A percentile compares a stretch with the other conserved stretches of the same genome.
Conservation (phyloP, 2,329 filamentous ascomycete species). For the Beauveria varroae region DNA sequence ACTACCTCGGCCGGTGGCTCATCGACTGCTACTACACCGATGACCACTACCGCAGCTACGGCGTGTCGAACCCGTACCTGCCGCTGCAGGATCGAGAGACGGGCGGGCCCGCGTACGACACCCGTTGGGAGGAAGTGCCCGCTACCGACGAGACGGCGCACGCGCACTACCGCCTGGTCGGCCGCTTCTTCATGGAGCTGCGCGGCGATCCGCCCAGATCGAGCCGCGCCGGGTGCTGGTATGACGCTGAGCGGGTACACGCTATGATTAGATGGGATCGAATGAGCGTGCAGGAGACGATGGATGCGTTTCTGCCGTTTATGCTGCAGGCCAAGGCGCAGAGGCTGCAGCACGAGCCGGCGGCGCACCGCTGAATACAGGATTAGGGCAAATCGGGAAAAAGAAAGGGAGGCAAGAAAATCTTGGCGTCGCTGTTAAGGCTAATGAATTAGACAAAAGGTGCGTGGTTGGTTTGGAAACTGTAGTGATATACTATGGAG, state of each 20-base stretch:
- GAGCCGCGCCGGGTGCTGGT: constrained; percentile 10
- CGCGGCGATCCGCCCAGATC: constrained; percentile 5
- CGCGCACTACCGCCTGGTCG: constrained; percentile 4
- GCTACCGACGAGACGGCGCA: neutral
- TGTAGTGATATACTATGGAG: neutral
- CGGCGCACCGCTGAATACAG: neutral
- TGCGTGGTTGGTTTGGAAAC: neutral
- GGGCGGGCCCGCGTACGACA: neutral
- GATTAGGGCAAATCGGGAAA: neutral
- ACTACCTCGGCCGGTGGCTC: constrained; percentile 8
- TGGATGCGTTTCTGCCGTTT: constrained; percentile 12
- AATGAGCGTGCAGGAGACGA: neutral
- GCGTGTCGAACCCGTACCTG: neutral
- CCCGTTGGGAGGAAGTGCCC: constrained; percentile 5
- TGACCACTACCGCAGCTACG: constrained; percentile 3
- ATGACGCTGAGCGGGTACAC: constrained; percentile 11
- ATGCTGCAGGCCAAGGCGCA: constrained; percentile 9
- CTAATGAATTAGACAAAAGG: neutral
- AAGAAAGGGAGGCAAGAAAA: too few relatives aligned
- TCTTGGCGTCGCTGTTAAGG: neutral
- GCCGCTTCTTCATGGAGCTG: constrained; percentile 11
- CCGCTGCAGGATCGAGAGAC: neutral
- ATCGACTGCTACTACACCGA: constrained; percentile 9
- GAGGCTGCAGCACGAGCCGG: neutral
- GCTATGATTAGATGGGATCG: neutral